Conservation (phyloP, 1,139 yeast genomes). For the Meyerozyma elateridarum region DNA sequence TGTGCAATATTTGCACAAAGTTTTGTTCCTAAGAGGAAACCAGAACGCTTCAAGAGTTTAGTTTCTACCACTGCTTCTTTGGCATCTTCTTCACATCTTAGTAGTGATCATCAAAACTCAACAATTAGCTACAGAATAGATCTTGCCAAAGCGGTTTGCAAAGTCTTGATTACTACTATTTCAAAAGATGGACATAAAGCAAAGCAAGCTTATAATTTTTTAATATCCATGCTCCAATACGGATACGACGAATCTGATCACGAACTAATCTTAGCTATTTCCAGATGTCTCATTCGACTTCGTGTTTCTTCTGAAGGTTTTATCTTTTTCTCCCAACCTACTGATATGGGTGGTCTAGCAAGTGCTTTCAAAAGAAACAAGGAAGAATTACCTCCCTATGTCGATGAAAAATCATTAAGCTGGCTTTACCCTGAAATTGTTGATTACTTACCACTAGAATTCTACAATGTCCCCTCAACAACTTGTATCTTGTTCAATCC, state of each 20-base stretch:
- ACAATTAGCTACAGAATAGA: constrained; percentile 7
- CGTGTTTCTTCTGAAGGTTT: constrained; percentile 46
- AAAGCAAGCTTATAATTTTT: constrained; percentile 22
- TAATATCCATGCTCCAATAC: constrained; percentile 23
- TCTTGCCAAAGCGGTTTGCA: constrained; percentile 30
- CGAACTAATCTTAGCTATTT: constrained; percentile 41
- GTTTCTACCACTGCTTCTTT: constrained; percentile 16
- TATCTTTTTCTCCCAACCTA: constrained; percentile 50
- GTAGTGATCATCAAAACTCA: constrained; percentile 4
- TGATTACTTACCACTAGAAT: constrained; percentile 41
- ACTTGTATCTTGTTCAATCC: constrained; percentile 12
- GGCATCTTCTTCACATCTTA: constrained; percentile 11
- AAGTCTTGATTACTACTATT: constrained; percentile 26
- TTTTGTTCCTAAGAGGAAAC: constrained; percentile 9
- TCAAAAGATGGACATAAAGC: constrained; percentile 25
- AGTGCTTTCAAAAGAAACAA: constrained; percentile 52
- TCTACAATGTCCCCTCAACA: constrained; percentile 30
- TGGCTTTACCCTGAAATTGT: constrained; percentile 65
- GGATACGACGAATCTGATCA: constrained; percentile 25
- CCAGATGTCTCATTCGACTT: constrained; percentile 52
- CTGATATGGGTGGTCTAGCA: constrained; percentile 65
- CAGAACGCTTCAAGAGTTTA: constrained; percentile 17
- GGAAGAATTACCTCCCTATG: constrained; percentile 18
- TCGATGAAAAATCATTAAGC: constrained; percentile 11
- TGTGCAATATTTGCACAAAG: constrained; percentile 14